Base-by-base conservation (phyloP, 768 basidiomycete species). In the Lactifluus pinguis region DNA sequence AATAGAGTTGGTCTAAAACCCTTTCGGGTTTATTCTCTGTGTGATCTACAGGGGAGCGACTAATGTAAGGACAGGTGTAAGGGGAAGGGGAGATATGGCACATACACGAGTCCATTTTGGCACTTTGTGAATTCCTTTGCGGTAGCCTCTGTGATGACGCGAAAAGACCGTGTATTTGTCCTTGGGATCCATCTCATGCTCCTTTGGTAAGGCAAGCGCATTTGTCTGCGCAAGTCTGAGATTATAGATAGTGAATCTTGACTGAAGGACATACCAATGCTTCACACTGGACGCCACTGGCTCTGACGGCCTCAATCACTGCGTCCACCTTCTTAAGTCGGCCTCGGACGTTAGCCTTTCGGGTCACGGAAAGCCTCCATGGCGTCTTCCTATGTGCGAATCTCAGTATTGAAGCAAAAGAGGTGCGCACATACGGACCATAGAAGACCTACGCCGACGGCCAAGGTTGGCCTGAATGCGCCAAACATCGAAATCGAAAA, bases 131-230 rank as follows among this genome's bases (percentile, higher is more conserved):
- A 97, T 92, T 29, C 92, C 89, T 69, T 98, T 98, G 48, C 95
- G 78, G 73, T 95, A 99, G 6, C 90, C 88, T 60, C 73, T 77
- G 1, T 76, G 76, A 44, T 81, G 83, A 4, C 82, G 77, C 42
- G 81, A 83, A 74, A 94, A 98, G 19, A 89, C 83, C 4, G 95
- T 97, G 76, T 98, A 99, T 73, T 99, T 99, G 77, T 98, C 95
- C 68, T 80, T 83, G 1, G 95, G 76, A 11, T 76, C 79, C 97
- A 98, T 98, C 74, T 97, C 92, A 65, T 86, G 79, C 70, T 98
- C 93, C 70, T 90, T 95, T 53, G 97, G 97, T 34, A 99, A 77
- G 59, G 85, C 81, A 57, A 98, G 75, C 4, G 90, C 92, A 55
- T 77, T 78, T 52, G 76, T 77, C 92, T 48, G 47, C 44, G 36